Base-by-base conservation (phyloP, 495 filamentous ascomycete genomes). In the Tuber borchii region DNA sequence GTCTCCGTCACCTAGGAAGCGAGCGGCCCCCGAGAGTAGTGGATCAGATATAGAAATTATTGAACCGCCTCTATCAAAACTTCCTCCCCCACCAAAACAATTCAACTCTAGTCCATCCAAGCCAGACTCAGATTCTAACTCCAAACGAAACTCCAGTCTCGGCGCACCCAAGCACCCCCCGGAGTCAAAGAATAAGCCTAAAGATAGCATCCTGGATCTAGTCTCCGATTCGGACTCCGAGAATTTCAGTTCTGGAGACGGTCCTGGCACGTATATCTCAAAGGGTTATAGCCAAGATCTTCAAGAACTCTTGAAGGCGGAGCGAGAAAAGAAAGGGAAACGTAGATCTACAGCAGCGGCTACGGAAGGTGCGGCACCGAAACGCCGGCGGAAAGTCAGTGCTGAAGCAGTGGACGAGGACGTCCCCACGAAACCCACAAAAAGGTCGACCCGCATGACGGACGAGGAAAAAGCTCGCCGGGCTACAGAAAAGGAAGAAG, bases 391-490 rank as follows among this genome's bases (percentile, higher is more conserved):
- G n/a, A 78, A 71, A 42, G 69, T 19, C 16, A 77, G 34, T 10
- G 48, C 19, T 56, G 20, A 16, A 42, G 42, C 7, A 37, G 73
- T 73, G 20, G 78, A 61, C 51, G 26, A 43, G 12, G 40, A 68
- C 72, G 19, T 14, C 46, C 22, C 42, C 9, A 37, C 34, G 65
- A 68, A 51, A 20, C 46, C 44, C 17, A 14, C 72, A 37, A 75
- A 74, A 37, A 79, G 34, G 39, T 31, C 42, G 6, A 73, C 34
- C 39, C 78, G 78, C 61, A 39, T 79, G 46, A 70, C 78, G 2
- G 76, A 79, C 34, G 46, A 42, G 34, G 78, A 79, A 43, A 79
- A 75, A 68, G 70, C 78, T n/a, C 70, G 45, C 20, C 78, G 78
- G 46, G 78, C 77, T 40, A 73, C 45, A 8, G 76, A 73, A 65